phyloP scores from a whole-genome alignment of 768 basidiomycete genomes.

The Kwoniella heveanensis region DNA sequence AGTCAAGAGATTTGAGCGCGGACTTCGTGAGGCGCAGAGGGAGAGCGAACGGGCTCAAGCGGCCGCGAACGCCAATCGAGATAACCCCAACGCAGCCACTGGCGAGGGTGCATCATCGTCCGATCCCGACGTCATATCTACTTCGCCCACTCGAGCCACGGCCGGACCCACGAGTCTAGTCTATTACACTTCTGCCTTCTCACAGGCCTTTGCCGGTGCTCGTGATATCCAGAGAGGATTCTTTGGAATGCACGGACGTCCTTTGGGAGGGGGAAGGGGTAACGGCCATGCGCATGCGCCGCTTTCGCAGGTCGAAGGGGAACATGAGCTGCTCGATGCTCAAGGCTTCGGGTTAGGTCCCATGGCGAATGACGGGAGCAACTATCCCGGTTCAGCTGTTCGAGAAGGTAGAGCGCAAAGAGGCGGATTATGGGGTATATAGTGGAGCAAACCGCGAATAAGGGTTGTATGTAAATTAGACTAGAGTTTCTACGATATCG shows the following conservation, averaged over 20 bases:
- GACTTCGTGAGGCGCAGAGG: slow-evolving; percentile 36
- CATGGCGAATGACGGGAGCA: slow-evolving; percentile 25
- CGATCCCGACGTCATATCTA: slow-evolving; percentile 16
- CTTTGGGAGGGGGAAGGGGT: slow-evolving; percentile 10
- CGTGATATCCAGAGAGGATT: slow-evolving; percentile 42
- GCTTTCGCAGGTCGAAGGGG: slow-evolving; percentile 27
- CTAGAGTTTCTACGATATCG: too few relatives aligned
- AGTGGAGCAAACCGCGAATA: neutral
- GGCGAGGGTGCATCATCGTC: neutral
- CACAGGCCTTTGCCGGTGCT: slow-evolving; percentile 32
- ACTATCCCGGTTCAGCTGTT: neutral
- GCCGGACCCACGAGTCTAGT: slow-evolving; percentile 24
- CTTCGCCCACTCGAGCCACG: slow-evolving; percentile 4
- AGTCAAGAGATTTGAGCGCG: slow-evolving; percentile 53
- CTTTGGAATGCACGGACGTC: slow-evolving; percentile 43
- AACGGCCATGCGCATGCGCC: slow-evolving; percentile 37
- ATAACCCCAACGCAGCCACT: slow-evolving; percentile 7
- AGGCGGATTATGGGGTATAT: neutral
- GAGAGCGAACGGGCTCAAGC: slow-evolving; percentile 45
- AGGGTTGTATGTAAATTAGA: neutral
- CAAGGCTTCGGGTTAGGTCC: slow-evolving; percentile 47
- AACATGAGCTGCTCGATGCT: slow-evolving; percentile 50
- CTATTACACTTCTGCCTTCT: slow-evolving; percentile 40
- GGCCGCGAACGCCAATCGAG: slow-evolving; percentile 27
- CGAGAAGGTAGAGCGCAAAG: neutral